Conservation (phyloP, 768 basidiomycete species). For the Podaxis sp. region DNA sequence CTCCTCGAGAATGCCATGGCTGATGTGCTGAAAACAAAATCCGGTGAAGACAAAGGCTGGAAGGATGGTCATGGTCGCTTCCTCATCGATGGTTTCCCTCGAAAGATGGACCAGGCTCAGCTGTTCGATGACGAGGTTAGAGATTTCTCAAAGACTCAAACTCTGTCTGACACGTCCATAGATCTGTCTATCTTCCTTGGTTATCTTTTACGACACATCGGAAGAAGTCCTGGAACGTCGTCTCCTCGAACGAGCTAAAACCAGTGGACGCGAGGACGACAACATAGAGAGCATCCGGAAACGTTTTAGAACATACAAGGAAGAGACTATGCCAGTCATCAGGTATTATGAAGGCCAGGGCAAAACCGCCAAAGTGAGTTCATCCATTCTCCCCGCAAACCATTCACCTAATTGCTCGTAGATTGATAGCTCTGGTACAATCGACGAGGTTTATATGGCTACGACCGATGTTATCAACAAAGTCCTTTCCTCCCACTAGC, state of each 20-base stretch:
- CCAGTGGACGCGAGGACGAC: slow-evolving; percentile 94
- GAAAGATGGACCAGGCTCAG: slow-evolving; percentile 97
- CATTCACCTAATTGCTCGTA: background rate
- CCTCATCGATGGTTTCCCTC: slow-evolving; percentile 95
- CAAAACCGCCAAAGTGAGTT: slow-evolving; percentile 78
- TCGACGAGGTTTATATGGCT: slow-evolving; percentile 70
- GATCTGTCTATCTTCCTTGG: slow-evolving; percentile 80
- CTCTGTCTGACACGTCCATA: slow-evolving; percentile 24
- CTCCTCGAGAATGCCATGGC: slow-evolving; percentile 92
- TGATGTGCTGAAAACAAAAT: slow-evolving; percentile 46
- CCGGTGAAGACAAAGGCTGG: slow-evolving; percentile 54
- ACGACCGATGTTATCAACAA: slow-evolving; percentile 50
- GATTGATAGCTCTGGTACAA: slow-evolving; percentile 66
- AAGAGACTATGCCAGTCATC: slow-evolving; percentile 92
- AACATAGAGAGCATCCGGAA: slow-evolving; percentile 94
- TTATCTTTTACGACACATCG: slow-evolving; percentile 85
- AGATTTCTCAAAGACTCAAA: slow-evolving; percentile 9
- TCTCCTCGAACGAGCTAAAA: slow-evolving; percentile 87
- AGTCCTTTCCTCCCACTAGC: slow-evolving; percentile 18
- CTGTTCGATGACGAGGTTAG: slow-evolving; percentile 85
- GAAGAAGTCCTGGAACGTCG: slow-evolving; percentile 86
- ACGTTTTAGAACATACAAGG: slow-evolving; percentile 89
- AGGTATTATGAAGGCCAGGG: slow-evolving; percentile 63
- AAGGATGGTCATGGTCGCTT: slow-evolving; percentile 74
- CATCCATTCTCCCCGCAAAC: background rate